Evolutionary conservation across 106 monocot species (phyloP).

Genomic region (Acanthochlamys bracteata): DNA sequence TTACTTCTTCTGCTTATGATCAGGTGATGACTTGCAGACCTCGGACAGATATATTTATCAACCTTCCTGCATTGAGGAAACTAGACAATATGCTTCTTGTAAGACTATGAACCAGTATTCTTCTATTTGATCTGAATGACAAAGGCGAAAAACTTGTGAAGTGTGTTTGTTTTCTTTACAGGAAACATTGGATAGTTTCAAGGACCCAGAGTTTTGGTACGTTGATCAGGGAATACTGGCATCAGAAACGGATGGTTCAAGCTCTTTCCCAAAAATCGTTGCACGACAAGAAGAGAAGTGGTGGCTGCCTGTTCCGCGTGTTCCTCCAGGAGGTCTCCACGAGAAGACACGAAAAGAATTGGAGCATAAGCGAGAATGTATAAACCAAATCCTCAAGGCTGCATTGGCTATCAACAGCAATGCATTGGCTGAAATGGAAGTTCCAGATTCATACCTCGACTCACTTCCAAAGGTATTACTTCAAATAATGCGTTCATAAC

Average conservation of each 20-base stretch:
- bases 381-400: conserved; percentile 84
- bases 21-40: conserved; percentile 83
- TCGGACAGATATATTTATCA: conserved; percentile 61
- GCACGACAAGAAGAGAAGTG: conserved; percentile 78
- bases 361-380: conserved; percentile 70
- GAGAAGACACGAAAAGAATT: conserved; percentile 58
- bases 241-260: conserved; percentile 51
- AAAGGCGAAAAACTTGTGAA: not conserved
- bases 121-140: not conserved
- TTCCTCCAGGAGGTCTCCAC: conserved; percentile 62
- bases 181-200: conserved; percentile 80
- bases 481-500: not conserved
- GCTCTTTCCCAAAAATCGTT: conserved; percentile 31
- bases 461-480: conserved; percentile 72
- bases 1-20: conserved; percentile 8
- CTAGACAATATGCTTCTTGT: conserved; percentile 84
- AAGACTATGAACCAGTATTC: conserved; percentile 5
- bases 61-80: conserved; percentile 81
- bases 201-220: conserved; percentile 77
- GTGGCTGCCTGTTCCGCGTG: conserved; percentile 89
- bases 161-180: conserved; percentile 14
- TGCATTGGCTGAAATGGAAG: conserved; percentile 79
- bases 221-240: conserved; percentile 69
- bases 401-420: conserved; percentile 90
- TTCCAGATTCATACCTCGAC: conserved; percentile 63